Evolutionary conservation across 768 basidiomycete species (phyloP), one percentile per base, ranked within the genome.

Genomic region (Cyclocybe cylindracea): DNA sequence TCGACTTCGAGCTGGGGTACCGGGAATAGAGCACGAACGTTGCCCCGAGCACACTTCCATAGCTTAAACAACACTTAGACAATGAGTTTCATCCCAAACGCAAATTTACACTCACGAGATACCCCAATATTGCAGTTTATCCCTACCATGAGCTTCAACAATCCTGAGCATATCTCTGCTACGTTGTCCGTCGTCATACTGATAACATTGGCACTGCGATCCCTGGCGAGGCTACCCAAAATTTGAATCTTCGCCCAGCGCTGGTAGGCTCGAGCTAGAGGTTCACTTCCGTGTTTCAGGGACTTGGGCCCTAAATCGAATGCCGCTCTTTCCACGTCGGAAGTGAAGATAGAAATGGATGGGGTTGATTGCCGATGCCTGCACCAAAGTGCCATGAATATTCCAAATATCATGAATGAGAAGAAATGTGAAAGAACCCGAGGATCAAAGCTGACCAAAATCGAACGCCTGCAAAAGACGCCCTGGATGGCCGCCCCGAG

Each of bases 361-460:
- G 73, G 73, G 9, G 61, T 67, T 1, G 77, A 74, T 52, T 60
- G 7, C 58, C 63, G 14, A 77, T 58, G 16, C 77, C 73, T 75
- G 48, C 5, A 16, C 10, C 13, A 33, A 44, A 34, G n/a, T 11
- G 18, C 14, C 9, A 24, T 10, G 29, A 37, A 14, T 2, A 41
- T 16, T 10, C n/a, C 19, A 44, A 42, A 16, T 24, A 5, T 5
- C 24, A 5, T 24, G 24, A 24, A 24, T 24, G 5, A 24, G 32
- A 33, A 24, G 9, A n/a, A n/a, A n/a, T 10, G 36, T 24, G 24
- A 10, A 50, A 55, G 7, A 76, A 75, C 77, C 63, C 76, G 60
- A 11, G 77, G 77, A 56, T 80, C 78, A 53, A 78, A 79, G 3
- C 75, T 68, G 9, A 80, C 67, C 3, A n/a, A 79, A 56, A 46